phyloP scores from a whole-genome alignment of 1,284 basidiomycete species.

The Tilletia setariae region DNA sequence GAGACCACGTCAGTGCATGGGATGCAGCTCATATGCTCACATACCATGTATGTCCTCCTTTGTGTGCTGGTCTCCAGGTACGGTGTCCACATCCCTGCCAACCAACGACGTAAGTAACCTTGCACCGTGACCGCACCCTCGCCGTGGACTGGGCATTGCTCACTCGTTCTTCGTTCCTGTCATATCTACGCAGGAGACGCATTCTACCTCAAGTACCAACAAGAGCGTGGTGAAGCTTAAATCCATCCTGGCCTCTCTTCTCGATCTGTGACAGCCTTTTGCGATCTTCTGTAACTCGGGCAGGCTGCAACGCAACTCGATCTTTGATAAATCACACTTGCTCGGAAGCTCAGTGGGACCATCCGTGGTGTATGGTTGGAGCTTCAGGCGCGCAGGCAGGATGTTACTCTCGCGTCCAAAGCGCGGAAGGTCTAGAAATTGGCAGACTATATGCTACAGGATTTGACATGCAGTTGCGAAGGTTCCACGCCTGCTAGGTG shows the following conservation, averaged over 20 bases:
- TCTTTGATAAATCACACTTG: too few relatives aligned
- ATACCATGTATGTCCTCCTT: not conserved
- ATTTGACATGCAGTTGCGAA: too few relatives aligned
- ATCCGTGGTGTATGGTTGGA: too few relatives aligned
- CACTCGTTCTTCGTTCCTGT: not conserved
- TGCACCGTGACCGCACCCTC: not conserved
- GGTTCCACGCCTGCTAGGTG: too few relatives aligned
- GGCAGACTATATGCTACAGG: too few relatives aligned
- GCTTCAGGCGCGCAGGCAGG: too few relatives aligned
- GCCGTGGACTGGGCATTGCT: not conserved
- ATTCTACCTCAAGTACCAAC: conserved; percentile 16
- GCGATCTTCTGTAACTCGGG: too few relatives aligned
- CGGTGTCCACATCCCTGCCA: conserved; percentile 47
- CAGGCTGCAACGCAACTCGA: too few relatives aligned
- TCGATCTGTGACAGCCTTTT: too few relatives aligned
- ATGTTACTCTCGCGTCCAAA: too few relatives aligned
- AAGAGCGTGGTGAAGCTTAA: conserved; percentile 13
- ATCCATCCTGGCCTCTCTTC: not conserved
- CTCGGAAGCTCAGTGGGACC: too few relatives aligned
- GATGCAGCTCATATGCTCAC: not conserved
- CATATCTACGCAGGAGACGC: not conserved
- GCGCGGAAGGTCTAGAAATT: too few relatives aligned
- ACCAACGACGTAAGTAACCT: conserved; percentile 31
- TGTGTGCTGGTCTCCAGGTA: conserved; percentile 34
- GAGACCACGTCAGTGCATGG: not conserved